Evolutionary conservation across 768 basidiomycete species (phyloP).

Genomic region (Polyporus arcularius): DNA sequence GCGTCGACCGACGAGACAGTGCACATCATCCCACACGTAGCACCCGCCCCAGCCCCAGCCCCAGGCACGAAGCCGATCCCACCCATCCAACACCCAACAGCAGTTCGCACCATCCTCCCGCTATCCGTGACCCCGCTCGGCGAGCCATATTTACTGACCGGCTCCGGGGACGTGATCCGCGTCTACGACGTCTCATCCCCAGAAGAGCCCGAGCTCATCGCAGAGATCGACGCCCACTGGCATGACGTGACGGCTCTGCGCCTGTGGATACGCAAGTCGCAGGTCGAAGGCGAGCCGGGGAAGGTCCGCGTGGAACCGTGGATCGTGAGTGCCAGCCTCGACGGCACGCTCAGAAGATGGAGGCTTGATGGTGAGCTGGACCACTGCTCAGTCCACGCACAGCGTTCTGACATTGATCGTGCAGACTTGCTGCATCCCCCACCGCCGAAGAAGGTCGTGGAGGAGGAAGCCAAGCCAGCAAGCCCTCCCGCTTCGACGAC

Average conservation of each 20-base stretch:
- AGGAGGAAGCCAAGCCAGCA: constrained; percentile 19
- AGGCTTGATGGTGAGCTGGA: constrained; percentile 53
- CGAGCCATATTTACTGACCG: constrained; percentile 79
- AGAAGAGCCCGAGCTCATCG: constrained; percentile 69
- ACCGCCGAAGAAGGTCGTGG: constrained; percentile 1
- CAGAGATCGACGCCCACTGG: constrained; percentile 83
- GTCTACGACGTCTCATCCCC: constrained; percentile 75
- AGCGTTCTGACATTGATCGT: background rate
- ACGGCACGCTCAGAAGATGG: constrained; percentile 89
- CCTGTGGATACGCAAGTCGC: constrained; percentile 63
- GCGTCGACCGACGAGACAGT: constrained; percentile 91
- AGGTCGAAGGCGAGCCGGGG: constrained; percentile 45
- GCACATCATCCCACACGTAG: constrained; percentile 54
- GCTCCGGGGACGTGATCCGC: constrained; percentile 80
- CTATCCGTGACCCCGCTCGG: constrained; percentile 60
- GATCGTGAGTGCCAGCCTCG: constrained; percentile 83
- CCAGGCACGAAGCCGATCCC: constrained; percentile 38
- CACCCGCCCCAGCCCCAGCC: constrained; percentile 22
- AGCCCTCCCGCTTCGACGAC: constrained; percentile 25
- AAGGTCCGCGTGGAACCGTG: constrained; percentile 65
- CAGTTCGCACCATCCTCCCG: constrained; percentile 76
- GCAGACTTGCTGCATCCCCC: constrained; percentile 21
- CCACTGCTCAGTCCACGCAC: background rate
- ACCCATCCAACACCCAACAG: constrained; percentile 58
- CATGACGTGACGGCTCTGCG: constrained; percentile 81